Evolutionary conservation across 2,329 filamentous ascomycete species (phyloP).

Genomic region (Colletotrichum sp.): DNA sequence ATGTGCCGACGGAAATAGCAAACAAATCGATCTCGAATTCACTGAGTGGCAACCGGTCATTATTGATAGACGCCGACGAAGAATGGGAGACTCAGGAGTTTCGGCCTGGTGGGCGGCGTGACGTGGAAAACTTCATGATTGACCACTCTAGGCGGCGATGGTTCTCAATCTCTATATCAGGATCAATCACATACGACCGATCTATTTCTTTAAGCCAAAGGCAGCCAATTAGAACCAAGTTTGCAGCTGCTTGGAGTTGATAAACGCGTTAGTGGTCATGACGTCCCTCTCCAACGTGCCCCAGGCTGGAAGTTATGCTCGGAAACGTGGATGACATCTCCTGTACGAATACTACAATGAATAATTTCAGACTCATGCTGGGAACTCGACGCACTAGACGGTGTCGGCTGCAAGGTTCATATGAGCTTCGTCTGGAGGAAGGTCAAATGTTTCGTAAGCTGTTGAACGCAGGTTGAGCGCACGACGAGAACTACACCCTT

Average conservation of each 20-base stretch:
- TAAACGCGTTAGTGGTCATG: rapidly evolving
- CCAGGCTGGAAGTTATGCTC: not conserved
- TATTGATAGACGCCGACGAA: not conserved
- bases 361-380: not conserved
- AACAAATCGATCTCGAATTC: not conserved
- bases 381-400: not conserved
- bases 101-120: too few species aligned
- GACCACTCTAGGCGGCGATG: not conserved
- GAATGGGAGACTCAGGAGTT: not conserved
- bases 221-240: not conserved
- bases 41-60: not conserved
- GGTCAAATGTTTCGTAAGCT: not conserved
- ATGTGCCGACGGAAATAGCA: rapidly evolving
- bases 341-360: not conserved
- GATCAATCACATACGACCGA: not conserved
- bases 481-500: not conserved
- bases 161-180: not conserved
- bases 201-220: not conserved
- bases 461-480: not conserved
- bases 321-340: not conserved
- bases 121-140: not conserved
- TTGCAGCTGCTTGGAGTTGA: not conserved
- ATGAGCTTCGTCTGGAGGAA: not conserved
- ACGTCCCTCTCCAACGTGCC: not conserved
- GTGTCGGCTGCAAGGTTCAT: not conserved